These are phyloP conservation scores for Ciborinia camelliae DNA, from an alignment of 2,329 filamentous ascomycete species.

Conservation along the genomic window DNA sequence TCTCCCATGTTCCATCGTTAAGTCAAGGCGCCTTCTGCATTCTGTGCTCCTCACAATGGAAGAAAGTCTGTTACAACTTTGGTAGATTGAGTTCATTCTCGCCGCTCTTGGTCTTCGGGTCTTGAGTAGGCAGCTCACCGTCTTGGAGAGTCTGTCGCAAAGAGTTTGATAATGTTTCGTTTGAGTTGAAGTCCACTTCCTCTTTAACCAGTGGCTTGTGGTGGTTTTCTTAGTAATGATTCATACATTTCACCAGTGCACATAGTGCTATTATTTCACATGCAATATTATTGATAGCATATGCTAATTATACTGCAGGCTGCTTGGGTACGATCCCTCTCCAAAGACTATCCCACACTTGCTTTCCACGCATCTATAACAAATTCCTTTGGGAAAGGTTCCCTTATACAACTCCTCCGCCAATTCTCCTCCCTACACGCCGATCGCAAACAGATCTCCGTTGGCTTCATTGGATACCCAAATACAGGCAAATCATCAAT, in stretches of 20 bases:
- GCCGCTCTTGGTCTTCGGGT: conserved; percentile 59
- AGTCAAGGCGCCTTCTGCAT: conserved; percentile 80
- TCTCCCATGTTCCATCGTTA: conserved; percentile 56
- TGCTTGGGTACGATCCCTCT: conserved; percentile 84
- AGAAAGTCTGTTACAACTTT: conserved; percentile 97
- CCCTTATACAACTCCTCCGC: conserved; percentile 82
- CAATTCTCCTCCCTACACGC: conserved; percentile 90
- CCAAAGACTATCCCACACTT: conserved; percentile 87
- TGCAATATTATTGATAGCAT: conserved; percentile 17
- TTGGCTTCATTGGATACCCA: conserved; percentile 73
- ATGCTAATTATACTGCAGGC: conserved; percentile 58
- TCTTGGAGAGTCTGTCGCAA: conserved; percentile 81
- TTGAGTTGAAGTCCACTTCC: conserved; percentile 94
- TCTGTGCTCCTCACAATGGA: conserved; percentile 62
- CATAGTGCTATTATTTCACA: background rate
- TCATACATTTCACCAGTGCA: conserved; percentile 70
- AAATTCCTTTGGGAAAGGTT: conserved; percentile 95
- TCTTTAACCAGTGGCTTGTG: conserved; percentile 58
- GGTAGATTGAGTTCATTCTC: conserved; percentile 83
- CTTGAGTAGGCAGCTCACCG: conserved; percentile 71
- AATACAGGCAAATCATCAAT: conserved; percentile 96
- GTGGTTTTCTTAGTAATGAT: conserved; percentile 98
- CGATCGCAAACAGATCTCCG: conserved; percentile 89
- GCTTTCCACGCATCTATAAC: conserved; percentile 94
- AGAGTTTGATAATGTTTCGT: conserved; percentile 70